Evolutionary conservation across 306 rosid genomes (phyloP), one percentile per base, ranked within the genome.

Genomic region (Vigna nakashimae): DNA sequence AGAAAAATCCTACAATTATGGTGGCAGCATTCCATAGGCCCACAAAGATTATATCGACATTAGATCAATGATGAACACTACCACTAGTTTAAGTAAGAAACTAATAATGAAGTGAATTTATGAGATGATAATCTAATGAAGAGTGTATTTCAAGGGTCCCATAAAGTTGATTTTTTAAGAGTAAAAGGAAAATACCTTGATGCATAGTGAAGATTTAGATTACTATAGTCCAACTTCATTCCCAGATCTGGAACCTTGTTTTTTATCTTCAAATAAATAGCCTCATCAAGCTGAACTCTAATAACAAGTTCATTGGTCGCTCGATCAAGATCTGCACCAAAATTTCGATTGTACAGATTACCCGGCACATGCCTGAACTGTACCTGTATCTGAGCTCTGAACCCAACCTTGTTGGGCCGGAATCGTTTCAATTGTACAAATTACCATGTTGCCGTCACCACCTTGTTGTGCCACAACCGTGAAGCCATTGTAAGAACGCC

Each of bases 291-390:
- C 85, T 93, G 98, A 75, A 93, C 97, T 62, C 98, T 85, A 30
- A 93, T 91, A 70, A 93, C 98, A 70, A 93, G 97, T 82, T 93
- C 98, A 52, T 93, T 93, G 22, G 98, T 93, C 2, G 88, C 88
- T 9, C 34, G 83, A 84, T 88, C 98, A 68, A 93, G 90, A 88
- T 89, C 97, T 3, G 92, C 79, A 67, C 98, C 97, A 7, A 91
- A 73, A 73, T 86, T 89, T 56, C 95, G 84, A 45, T 90, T 90
- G 76, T 93, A 93, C 73, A 93, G 73, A 80, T 93, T 89, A 65
- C 97, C 98, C 7, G 97, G 98, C 24, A 93, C 98, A 1, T 88
- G 97, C 89, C 98, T 89, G 80, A 93, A 93, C 85, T 93, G 97
- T 36, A 89, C 97, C 78, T 97, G 88, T 73, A 93, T 93, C 89